Conservation (phyloP, 2,329 filamentous ascomycete genomes). For the Dothideomycetidae sp. region DNA sequence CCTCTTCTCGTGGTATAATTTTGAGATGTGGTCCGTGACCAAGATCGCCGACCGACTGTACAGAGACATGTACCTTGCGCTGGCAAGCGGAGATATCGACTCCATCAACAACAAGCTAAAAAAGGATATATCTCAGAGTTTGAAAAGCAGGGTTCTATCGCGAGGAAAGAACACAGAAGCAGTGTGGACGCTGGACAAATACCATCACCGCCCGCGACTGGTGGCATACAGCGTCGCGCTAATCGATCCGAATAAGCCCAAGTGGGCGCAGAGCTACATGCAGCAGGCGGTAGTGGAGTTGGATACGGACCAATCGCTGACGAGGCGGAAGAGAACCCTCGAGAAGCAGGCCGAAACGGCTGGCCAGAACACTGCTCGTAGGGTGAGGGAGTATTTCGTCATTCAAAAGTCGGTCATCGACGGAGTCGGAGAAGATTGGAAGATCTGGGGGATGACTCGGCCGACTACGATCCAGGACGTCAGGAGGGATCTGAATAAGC, state of each 20-base stretch:
- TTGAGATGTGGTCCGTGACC: constrained; percentile 24
- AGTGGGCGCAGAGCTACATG: constrained; percentile 12
- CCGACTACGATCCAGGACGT: constrained; percentile 29
- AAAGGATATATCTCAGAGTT: constrained; percentile 14
- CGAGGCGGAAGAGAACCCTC: constrained; percentile 15
- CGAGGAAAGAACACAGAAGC: constrained; percentile 22
- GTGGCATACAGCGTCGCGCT: constrained; percentile 19
- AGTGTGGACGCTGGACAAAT: constrained; percentile 20
- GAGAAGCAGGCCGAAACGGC: constrained; percentile 24
- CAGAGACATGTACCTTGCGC: constrained; percentile 31
- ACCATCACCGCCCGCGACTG: constrained; percentile 16
- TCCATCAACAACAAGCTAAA: constrained; percentile 14
- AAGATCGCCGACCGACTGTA: constrained; percentile 29
- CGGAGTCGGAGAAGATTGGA: constrained; percentile 32
- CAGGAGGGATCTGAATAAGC: constrained; percentile 15
- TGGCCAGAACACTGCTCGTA: constrained; percentile 19
- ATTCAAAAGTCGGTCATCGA: constrained; percentile 32
- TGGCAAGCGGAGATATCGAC: constrained; percentile 28
- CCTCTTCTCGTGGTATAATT: constrained; percentile 9
- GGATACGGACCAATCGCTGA: constrained; percentile 12
- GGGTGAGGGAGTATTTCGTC: constrained; percentile 37
- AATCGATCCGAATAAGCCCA: constrained; percentile 17
- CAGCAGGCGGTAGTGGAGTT: constrained; percentile 14
- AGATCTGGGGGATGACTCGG: constrained; percentile 35
- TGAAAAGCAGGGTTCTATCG: constrained; percentile 23